Conservation (phyloP, 768 basidiomycete genomes). For the Tricholoma sp. region DNA sequence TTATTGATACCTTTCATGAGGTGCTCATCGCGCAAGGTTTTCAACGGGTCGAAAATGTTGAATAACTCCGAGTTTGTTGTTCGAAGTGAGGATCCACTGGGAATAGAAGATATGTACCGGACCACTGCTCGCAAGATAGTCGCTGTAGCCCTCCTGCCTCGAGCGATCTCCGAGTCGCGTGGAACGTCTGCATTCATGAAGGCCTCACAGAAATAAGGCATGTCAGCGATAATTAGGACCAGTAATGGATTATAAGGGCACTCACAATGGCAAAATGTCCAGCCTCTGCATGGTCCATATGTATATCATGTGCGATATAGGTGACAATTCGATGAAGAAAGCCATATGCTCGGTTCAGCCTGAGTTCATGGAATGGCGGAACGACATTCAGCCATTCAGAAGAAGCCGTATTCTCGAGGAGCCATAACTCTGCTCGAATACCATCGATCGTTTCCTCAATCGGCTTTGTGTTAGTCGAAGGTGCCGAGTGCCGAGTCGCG, state of each 20-base stretch:
- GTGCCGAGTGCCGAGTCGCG: neutral
- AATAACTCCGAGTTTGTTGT: constrained; percentile 17
- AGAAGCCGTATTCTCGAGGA: constrained; percentile 18
- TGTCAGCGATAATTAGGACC: neutral
- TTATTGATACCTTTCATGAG: constrained; percentile 9
- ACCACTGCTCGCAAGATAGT: constrained; percentile 16
- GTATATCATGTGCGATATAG: constrained; percentile 17
- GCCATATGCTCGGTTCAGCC: constrained; percentile 17
- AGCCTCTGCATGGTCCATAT: constrained; percentile 6
- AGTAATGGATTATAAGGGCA: neutral
- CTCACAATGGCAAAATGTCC: constrained; percentile 18
- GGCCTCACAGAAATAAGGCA: constrained; percentile 9
- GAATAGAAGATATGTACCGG: constrained; percentile 16
- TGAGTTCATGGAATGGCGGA: constrained; percentile 11
- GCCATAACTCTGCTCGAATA: constrained; percentile 11
- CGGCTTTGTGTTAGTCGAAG: neutral
- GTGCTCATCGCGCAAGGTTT: constrained; percentile 18
- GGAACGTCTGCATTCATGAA: constrained; percentile 18
- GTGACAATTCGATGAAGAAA: constrained; percentile 22
- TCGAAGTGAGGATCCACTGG: constrained; percentile 13
- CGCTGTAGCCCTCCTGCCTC: constrained; percentile 17
- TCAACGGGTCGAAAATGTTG: constrained; percentile 18
- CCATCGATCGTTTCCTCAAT: neutral
- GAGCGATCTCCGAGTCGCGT: constrained; percentile 20
- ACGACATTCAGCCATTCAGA: constrained; percentile 18